phyloP scores from a whole-genome alignment of 345 rosid genomes.

The Lagerstroemia speciosa region DNA sequence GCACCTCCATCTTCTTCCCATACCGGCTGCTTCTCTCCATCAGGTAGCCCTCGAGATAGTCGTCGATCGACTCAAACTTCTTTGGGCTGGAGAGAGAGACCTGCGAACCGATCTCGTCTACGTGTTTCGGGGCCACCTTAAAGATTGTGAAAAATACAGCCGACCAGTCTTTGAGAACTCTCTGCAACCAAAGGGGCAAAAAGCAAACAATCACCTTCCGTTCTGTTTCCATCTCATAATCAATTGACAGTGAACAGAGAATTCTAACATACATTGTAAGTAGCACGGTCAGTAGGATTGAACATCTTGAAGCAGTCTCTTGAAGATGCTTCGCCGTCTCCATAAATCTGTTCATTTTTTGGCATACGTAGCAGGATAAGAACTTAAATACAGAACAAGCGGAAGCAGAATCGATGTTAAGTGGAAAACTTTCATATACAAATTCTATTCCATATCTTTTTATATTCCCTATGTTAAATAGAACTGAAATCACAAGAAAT shows the following conservation, averaged over 20 bases:
- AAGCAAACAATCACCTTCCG: neutral
- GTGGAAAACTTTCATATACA: neutral
- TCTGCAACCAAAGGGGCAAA: conserved; percentile 32
- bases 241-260: neutral
- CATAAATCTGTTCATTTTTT: conserved; percentile 57
- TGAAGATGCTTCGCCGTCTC: conserved; percentile 50
- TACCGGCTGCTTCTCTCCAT: conserved; percentile 76
- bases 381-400: neutral
- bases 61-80: conserved; percentile 81
- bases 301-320: conserved; percentile 95
- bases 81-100: conserved; percentile 24
- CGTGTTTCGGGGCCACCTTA: conserved; percentile 41
- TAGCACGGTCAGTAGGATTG: conserved; percentile 68
- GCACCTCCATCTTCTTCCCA: conserved; percentile 79
- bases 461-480: neutral
- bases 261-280: conserved; percentile 49
- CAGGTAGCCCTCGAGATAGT: conserved; percentile 80
- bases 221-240: neutral
- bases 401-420: neutral
- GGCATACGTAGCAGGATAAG: neutral
- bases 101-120: conserved; percentile 31
- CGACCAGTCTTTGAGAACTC: conserved; percentile 86
- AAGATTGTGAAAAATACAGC: conserved; percentile 71
- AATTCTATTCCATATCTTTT: neutral
- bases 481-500: neutral